Evolutionary conservation across 2,329 filamentous ascomycete genomes (phyloP).

Genomic region (Aspergillus texensis): DNA sequence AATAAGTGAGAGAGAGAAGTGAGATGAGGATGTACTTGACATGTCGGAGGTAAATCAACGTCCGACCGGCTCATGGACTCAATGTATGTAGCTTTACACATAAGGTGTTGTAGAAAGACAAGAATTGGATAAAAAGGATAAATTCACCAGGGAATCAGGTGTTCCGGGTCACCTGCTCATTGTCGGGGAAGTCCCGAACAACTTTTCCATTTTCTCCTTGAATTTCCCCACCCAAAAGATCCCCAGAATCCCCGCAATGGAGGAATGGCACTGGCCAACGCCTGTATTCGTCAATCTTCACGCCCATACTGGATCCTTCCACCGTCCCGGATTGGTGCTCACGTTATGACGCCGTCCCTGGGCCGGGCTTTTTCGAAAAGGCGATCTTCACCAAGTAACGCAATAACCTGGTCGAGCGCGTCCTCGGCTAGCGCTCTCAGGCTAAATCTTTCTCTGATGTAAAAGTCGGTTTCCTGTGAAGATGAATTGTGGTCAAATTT

Average conservation of each 20-base stretch:
- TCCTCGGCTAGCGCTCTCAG: not conserved
- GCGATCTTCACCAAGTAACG: not conserved
- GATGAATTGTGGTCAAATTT: not conserved
- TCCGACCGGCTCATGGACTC: not conserved
- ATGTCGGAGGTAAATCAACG: not conserved
- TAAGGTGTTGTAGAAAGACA: not conserved
- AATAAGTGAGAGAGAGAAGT: not conserved
- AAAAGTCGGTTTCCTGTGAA: not conserved
- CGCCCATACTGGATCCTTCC: not conserved
- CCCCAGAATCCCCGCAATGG: conserved; percentile 1
- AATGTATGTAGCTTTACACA: not conserved
- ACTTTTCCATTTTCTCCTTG: not conserved
- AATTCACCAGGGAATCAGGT: not conserved
- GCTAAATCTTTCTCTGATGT: not conserved
- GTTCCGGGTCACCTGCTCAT: conserved; percentile 4
- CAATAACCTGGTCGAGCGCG: not conserved
- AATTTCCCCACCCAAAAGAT: not conserved
- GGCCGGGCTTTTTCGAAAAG: not conserved
- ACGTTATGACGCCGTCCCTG: not conserved
- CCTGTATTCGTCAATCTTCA: conserved; percentile 1
- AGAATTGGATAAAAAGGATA: not conserved
- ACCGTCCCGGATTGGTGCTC: not conserved
- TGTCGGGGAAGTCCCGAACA: conserved; percentile 1
- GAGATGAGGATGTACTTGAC: not conserved
- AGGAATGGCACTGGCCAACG: not conserved